Evolutionary conservation across 1,284 basidiomycete species (phyloP).

Genomic region (Austroboletus niveus): DNA sequence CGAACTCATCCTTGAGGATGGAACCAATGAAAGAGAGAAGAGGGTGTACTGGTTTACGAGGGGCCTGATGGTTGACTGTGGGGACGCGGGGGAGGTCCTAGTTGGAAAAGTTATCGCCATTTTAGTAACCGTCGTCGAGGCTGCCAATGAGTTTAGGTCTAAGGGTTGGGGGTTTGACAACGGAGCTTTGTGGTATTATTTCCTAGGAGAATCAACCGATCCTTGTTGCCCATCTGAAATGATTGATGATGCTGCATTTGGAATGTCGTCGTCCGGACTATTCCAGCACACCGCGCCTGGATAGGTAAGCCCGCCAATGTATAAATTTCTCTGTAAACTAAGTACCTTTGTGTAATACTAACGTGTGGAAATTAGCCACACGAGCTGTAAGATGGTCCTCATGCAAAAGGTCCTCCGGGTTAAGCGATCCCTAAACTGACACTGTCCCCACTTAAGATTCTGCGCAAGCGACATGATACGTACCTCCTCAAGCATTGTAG

Average conservation of each 20-base stretch:
- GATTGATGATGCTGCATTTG: too few relatives aligned
- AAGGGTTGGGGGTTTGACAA: too few relatives aligned
- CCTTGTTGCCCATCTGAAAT: too few relatives aligned
- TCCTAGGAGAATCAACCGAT: too few relatives aligned
- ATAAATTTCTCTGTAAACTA: too few relatives aligned
- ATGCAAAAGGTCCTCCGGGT: not conserved
- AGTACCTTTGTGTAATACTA: too few relatives aligned
- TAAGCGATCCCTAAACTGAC: not conserved
- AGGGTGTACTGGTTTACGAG: conserved; percentile 43
- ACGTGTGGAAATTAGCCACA: not conserved
- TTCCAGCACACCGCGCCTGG: too few relatives aligned
- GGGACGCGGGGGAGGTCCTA: conserved; percentile 11
- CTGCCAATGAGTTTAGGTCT: conserved; percentile 15
- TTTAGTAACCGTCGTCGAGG: conserved; percentile 26
- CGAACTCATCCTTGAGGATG: conserved; percentile 62
- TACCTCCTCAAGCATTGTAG: not conserved
- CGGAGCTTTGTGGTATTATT: too few relatives aligned
- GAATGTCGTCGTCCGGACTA: too few relatives aligned
- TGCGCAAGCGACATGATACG: not conserved
- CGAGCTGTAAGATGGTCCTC: not conserved
- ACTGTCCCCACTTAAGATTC: not conserved
- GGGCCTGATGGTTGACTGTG: conserved; percentile 12
- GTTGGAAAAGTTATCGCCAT: conserved; percentile 28
- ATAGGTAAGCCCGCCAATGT: too few relatives aligned
- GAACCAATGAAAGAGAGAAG: conserved; percentile 63